Conservation (phyloP, 2,329 filamentous ascomycete species). For the Chrysoporthe deuterocubensis region DNA sequence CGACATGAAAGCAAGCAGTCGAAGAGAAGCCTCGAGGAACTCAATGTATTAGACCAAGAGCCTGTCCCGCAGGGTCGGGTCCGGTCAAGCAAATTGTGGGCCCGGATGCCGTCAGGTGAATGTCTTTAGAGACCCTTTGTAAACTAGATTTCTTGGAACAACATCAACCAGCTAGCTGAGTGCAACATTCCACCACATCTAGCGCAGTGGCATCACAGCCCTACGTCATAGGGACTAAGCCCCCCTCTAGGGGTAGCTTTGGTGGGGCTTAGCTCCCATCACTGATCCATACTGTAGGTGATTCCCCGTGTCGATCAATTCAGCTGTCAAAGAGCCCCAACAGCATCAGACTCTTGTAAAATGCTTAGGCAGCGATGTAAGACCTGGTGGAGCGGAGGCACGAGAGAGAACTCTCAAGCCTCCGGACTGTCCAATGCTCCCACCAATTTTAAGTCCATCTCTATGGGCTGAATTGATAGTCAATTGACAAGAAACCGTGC, state of each 20-base stretch:
- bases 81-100: background rate
- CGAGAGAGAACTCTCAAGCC: no score
- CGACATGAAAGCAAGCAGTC: background rate
- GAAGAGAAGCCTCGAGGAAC: background rate
- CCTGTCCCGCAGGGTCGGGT: background rate
- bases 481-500: no score
- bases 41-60: background rate
- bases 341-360: no score
- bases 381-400: no score
- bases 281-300: background rate
- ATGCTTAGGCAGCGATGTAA: no score
- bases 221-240: slow-evolving; percentile 1
- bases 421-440: no score
- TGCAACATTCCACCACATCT: background rate
- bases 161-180: background rate
- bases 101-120: background rate
- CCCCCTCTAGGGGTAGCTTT: background rate
- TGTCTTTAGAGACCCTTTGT: background rate
- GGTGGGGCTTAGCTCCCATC: background rate
- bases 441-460: no score
- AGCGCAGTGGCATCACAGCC: slow-evolving; percentile 6
- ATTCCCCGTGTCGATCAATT: background rate
- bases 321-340: background rate
- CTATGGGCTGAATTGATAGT: no score
- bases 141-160: slow-evolving; percentile 2